phyloP scores from a whole-genome alignment of 768 basidiomycete genomes.

The Russula dissimulans region DNA sequence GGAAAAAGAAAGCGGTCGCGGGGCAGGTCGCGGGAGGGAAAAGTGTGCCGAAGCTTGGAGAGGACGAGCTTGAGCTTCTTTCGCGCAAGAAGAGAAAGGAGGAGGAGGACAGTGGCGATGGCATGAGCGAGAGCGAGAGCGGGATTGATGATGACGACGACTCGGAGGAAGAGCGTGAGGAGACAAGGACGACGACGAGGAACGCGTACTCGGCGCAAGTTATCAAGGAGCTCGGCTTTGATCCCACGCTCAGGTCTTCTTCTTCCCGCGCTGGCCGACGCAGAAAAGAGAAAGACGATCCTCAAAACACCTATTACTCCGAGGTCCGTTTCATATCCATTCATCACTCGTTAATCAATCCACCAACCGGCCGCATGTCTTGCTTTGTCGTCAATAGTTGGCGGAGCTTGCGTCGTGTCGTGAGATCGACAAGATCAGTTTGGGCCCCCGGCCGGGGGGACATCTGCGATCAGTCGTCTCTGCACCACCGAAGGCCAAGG shows the following conservation, averaged over 20 bases:
- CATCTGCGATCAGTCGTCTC: conserved; percentile 55
- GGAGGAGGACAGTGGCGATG: conserved; percentile 17
- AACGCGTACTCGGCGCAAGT: conserved; percentile 54
- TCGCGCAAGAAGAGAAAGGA: conserved; percentile 16
- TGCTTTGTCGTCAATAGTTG: conserved; percentile 31
- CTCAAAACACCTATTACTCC: conserved; percentile 33
- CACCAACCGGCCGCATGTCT: neutral
- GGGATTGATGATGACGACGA: neutral
- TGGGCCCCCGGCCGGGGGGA: conserved; percentile 57
- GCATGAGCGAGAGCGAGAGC: neutral
- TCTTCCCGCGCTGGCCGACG: conserved; percentile 33
- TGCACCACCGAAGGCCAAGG: conserved; percentile 23
- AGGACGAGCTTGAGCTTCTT: conserved; percentile 3
- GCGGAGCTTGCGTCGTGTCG: conserved; percentile 47
- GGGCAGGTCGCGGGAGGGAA: conserved; percentile 10
- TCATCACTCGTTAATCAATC: neutral
- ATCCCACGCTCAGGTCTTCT: conserved; percentile 56
- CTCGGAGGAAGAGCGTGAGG: neutral
- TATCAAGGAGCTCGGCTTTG: conserved; percentile 70
- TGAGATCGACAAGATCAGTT: conserved; percentile 39
- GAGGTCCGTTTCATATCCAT: conserved; percentile 39
- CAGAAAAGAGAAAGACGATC: conserved; percentile 29
- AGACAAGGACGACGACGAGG: conserved; percentile 22
- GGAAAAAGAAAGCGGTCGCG: conserved; percentile 25
- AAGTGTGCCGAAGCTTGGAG: conserved; percentile 6